Percentiles rank a stretch among this genome's conserved stretches.
Evolutionary conservation across 257 asterid species (phyloP).

Genomic region (Scutellaria baicalensis): DNA sequence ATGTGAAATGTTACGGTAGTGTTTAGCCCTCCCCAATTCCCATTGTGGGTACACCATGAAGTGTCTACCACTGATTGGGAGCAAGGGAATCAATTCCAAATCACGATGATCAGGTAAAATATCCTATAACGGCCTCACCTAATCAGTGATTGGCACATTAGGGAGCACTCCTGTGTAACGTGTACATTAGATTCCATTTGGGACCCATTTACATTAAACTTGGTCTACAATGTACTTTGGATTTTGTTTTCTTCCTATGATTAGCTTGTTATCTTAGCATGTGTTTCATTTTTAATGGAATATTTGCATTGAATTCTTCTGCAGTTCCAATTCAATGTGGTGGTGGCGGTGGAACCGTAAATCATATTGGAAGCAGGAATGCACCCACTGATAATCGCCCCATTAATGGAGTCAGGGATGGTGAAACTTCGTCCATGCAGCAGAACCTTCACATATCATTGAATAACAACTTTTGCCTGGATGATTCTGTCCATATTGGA

Average conservation of each 20-base stretch:
- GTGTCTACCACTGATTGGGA: too few species aligned
- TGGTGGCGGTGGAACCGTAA: conserved; percentile 33
- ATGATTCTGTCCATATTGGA: conserved; percentile 32
- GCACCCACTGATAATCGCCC: conserved; percentile 25
- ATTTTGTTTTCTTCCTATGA: conserved; percentile 5
- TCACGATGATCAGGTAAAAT: too few species aligned
- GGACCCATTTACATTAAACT: background rate
- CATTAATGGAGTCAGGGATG: conserved; percentile 36
- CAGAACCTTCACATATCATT: conserved; percentile 47
- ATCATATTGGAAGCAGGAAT: conserved; percentile 28
- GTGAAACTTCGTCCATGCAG: conserved; percentile 32
- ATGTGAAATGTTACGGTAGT: background rate
- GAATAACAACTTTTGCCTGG: conserved; percentile 35
- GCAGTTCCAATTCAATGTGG: conserved; percentile 45
- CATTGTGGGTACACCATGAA: too few species aligned
- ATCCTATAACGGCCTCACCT: too few species aligned
- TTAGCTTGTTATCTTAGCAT: background rate
- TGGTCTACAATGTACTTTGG: background rate
- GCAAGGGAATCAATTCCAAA: too few species aligned
- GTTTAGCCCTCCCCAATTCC: too few species aligned
- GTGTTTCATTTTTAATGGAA: background rate
- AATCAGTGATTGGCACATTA: too few species aligned
- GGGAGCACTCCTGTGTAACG: too few species aligned
- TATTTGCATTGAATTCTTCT: conserved; percentile 3
- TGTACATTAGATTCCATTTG: background rate